Evolutionary conservation across 2,329 filamentous ascomycete genomes (phyloP), one percentile per base, ranked within the genome.

Genomic region (Coniella vitis): DNA sequence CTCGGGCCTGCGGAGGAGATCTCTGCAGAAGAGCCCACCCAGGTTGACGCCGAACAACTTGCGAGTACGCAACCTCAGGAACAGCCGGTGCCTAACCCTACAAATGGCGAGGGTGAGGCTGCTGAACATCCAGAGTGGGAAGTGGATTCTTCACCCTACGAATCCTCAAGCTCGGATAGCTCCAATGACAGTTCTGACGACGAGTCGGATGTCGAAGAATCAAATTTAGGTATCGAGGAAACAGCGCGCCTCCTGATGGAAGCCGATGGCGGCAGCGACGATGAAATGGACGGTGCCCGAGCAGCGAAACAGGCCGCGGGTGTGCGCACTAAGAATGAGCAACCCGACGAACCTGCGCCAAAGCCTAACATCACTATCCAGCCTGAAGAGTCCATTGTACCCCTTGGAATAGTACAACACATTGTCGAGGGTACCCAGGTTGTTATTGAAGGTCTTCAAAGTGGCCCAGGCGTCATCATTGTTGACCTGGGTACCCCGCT

Each of bases 171-270:
- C 0, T 74, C 79, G 13, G 79, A 76, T 4, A 75, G 70, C 60
- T 73, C 68, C 57, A 82, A 80, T 2, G 79, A 83, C 53, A 77
- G 76, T 0, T 78, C 76, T n/a, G 75, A 69, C 36, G 71, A 66
- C 1, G 77, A 78, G 51, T 78, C 76, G 46, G 82, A 81, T 52
- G 79, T 78, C 25, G 89, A 89, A 58, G 79, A 86, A 22, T 49
- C 46, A 19, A 54, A 52, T 46, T 74, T 90, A 37, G 84, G 84
- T 47, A 79, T 90, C 2, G 88, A 90, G 59, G 90, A 95, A 63
- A 85, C 87, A 49, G 89, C 87, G 1, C 83, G 84, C 31, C 81
- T 95, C 42, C 72, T 97, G 19, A 94, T 97, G 88, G 78, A 84
- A 54, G 86, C 80, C 38, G 90, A 91, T 55, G 83, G 76, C 29